These are phyloP conservation scores for Plasmodium fragile DNA, from an alignment of 169 alveolate species.

Conservation along the genomic window DNA sequence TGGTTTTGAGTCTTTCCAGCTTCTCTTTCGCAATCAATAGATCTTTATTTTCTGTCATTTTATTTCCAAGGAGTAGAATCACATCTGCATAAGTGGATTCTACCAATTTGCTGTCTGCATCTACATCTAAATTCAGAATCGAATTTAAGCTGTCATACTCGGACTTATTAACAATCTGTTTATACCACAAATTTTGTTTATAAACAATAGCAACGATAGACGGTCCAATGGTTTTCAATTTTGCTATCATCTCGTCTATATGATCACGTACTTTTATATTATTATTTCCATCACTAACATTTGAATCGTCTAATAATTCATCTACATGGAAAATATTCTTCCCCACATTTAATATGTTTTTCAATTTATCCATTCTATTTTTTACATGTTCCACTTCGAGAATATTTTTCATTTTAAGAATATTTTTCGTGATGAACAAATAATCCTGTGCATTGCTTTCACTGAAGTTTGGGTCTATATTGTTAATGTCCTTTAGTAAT, in stretches of 20 bases:
- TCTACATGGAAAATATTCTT: constrained; percentile 35
- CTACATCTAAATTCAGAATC: constrained; percentile 48
- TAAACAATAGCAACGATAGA: constrained; percentile 20
- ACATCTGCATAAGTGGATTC: constrained; percentile 51
- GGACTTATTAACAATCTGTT: constrained; percentile 63
- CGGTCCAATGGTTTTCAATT: constrained; percentile 52
- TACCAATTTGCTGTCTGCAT: constrained; percentile 22
- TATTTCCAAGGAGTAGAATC: constrained; percentile 21
- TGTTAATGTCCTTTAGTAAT: constrained; percentile 38
- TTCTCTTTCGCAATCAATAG: constrained; percentile 61
- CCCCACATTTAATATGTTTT: constrained; percentile 36
- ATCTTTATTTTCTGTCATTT: constrained; percentile 71
- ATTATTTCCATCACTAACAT: not conserved
- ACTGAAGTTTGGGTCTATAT: constrained; percentile 29
- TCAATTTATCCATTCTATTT: constrained; percentile 41
- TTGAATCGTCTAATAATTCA: not conserved
- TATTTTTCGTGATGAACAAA: constrained; percentile 53
- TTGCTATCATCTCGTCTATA: constrained; percentile 54
- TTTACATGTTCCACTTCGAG: constrained; percentile 29
- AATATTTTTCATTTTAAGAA: constrained; percentile 41
- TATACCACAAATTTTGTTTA: constrained; percentile 65
- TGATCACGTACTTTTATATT: constrained; percentile 6
- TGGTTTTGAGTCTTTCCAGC: constrained; percentile 68
- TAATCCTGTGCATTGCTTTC: constrained; percentile 34
- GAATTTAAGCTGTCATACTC: constrained; percentile 76